A percentile compares a stretch with the other conserved stretches of the same genome.
These are phyloP conservation scores for Mollisiaceae sp. DNA, from an alignment of 2,329 filamentous ascomycete species.

Conservation along the genomic window DNA sequence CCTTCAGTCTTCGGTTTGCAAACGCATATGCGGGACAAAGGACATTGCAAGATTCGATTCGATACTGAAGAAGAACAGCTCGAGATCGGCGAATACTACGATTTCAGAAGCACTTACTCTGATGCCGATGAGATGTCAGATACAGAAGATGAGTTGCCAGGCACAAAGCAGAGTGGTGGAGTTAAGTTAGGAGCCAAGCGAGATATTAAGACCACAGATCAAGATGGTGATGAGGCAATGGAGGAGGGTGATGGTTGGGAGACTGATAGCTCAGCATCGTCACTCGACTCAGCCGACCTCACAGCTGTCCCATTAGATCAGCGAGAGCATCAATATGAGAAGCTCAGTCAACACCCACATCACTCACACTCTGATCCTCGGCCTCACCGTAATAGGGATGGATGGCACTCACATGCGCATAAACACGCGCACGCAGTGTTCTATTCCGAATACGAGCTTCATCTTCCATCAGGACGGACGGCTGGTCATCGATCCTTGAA, in stretches of 20 bases:
- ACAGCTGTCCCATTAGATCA: slow-evolving; percentile 78
- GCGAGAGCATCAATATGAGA: slow-evolving; percentile 72
- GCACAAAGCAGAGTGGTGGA: slow-evolving; percentile 58
- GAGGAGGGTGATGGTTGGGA: slow-evolving; percentile 85
- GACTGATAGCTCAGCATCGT: slow-evolving; percentile 90
- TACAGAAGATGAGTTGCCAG: slow-evolving; percentile 55
- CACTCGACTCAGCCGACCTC: slow-evolving; percentile 83
- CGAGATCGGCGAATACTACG: slow-evolving; percentile 94
- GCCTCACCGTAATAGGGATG: slow-evolving; percentile 75
- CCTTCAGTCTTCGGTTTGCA: slow-evolving; percentile 80
- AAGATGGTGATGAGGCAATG: slow-evolving; percentile 60
- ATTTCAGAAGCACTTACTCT: slow-evolving; percentile 94
- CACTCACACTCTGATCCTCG: slow-evolving; percentile 75
- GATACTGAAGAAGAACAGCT: slow-evolving; percentile 87
- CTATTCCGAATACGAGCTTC: slow-evolving; percentile 90
- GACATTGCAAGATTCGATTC: slow-evolving; percentile 96
- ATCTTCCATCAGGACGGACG: slow-evolving; percentile 86
- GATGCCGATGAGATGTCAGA: slow-evolving; percentile 72
- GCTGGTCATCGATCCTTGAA: slow-evolving; percentile 89
- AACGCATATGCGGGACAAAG: slow-evolving; percentile 96
- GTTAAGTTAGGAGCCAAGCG: slow-evolving; percentile 73
- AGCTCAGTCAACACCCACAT: slow-evolving; percentile 74
- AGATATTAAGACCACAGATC: slow-evolving; percentile 54
- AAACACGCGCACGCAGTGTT: slow-evolving; percentile 77
- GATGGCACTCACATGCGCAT: slow-evolving; percentile 83